A percentile compares a stretch with the other conserved stretches of the same genome.
Conservation (phyloP, 345 rosid species). For the Pugionium cornutum region DNA sequence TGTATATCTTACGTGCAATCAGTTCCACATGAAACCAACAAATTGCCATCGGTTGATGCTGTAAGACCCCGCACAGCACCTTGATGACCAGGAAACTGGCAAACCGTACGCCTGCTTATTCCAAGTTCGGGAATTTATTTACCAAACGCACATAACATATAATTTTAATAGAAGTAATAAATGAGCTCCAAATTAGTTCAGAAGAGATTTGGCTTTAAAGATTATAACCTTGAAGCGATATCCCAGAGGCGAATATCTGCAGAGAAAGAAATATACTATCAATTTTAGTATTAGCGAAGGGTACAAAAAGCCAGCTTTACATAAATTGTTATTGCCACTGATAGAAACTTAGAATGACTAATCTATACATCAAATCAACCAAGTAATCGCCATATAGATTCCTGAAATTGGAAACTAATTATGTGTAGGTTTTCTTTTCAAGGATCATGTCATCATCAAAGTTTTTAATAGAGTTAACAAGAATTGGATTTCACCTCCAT, state of each 20-base stretch:
- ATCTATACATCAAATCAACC: not conserved
- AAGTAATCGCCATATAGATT: not conserved
- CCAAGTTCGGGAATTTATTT: conserved; percentile 10
- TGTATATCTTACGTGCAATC: conserved; percentile 74
- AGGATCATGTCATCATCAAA: not conserved
- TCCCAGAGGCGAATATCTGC: conserved; percentile 98
- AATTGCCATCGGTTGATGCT: conserved; percentile 79
- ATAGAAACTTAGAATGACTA: not conserved
- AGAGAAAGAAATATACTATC: conserved; percentile 15
- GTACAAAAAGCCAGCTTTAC: not conserved
- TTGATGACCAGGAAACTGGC: conserved; percentile 91
- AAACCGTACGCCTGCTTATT: conserved; percentile 72
- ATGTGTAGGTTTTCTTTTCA: not conserved
- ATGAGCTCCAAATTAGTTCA: conserved; percentile 6
- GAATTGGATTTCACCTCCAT: conserved; percentile 61
- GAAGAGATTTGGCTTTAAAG: not conserved
- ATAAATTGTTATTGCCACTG: not conserved
- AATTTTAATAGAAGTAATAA: not conserved
- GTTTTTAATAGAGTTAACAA: not conserved
- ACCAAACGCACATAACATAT: conserved; percentile 12
- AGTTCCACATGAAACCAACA: conserved; percentile 82
- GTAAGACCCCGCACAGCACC: conserved; percentile 91
- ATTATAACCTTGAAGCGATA: conserved; percentile 71
- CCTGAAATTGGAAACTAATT: not conserved
- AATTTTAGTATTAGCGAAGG: not conserved